phyloP scores from a whole-genome alignment of 2,329 filamentous ascomycete genomes.

The Botrytis elliptica region DNA sequence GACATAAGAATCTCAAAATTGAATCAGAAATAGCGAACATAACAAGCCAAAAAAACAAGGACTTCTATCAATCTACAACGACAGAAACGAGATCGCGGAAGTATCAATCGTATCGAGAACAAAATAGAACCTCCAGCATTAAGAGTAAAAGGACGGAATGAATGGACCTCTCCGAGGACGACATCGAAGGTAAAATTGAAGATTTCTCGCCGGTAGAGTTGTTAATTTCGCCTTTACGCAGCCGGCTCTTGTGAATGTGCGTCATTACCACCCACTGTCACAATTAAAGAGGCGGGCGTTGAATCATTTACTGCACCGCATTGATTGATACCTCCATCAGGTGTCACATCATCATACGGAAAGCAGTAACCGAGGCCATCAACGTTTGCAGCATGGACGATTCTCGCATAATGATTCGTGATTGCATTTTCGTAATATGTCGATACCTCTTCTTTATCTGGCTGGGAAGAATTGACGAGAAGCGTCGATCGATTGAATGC shows the following conservation, averaged over 20 bases:
- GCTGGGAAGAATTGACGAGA: constrained; percentile 52
- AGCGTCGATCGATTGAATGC: constrained; percentile 74
- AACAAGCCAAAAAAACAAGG: background rate
- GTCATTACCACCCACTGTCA: constrained; percentile 30
- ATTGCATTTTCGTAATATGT: constrained; percentile 53
- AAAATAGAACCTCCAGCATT: constrained; percentile 12
- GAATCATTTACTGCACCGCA: constrained; percentile 57
- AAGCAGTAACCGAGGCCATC: constrained; percentile 67
- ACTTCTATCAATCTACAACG: constrained; percentile 12
- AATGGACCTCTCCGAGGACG: constrained; percentile 6
- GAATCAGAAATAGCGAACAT: constrained; percentile 21
- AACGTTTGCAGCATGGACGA: constrained; percentile 60
- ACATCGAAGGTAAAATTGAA: background rate
- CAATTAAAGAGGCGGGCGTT: constrained; percentile 21
- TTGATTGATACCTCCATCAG: constrained; percentile 55
- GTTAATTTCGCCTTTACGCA: background rate
- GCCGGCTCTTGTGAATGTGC: constrained; percentile 24
- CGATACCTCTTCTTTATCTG: constrained; percentile 48
- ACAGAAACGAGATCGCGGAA: constrained; percentile 24
- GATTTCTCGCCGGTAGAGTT: background rate
- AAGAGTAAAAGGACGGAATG: constrained; percentile 21
- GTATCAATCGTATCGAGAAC: constrained; percentile 21
- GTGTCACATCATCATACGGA: constrained; percentile 67
- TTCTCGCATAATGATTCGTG: constrained; percentile 67
- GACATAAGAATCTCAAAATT: constrained; percentile 25